Conservation (phyloP, 1,284 basidiomycete species). For the Rhodotorula sp. region DNA sequence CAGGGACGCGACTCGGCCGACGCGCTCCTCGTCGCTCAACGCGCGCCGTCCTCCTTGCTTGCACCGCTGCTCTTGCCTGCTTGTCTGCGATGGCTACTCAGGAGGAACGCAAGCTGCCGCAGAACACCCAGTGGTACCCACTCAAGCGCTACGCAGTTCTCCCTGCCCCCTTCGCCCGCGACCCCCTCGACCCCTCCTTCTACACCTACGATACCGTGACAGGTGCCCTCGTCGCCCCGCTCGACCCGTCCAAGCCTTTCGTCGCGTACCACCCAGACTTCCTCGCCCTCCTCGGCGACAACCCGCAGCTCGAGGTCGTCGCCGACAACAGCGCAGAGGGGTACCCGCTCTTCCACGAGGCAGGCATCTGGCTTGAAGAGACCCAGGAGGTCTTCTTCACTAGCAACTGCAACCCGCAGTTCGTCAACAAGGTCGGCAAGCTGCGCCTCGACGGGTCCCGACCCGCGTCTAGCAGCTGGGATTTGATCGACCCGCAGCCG, state of each 20-base stretch:
- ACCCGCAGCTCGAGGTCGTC: slow-evolving; percentile 27
- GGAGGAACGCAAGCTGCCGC: neutral
- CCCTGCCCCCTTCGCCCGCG: neutral
- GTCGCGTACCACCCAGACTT: slow-evolving; percentile 38
- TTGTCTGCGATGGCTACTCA: neutral
- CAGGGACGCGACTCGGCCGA: too few relatives aligned
- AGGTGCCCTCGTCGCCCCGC: slow-evolving; percentile 4
- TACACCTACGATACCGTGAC: neutral
- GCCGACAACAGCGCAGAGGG: slow-evolving; percentile 9
- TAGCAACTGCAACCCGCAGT: slow-evolving; percentile 32
- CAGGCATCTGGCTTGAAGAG: slow-evolving; percentile 42
- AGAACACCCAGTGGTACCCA: slow-evolving; percentile 3
- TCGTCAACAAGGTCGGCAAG: slow-evolving; percentile 25
- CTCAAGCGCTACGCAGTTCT: slow-evolving; percentile 7
- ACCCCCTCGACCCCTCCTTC: neutral
- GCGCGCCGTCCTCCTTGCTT: neutral
- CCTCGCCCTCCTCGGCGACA: slow-evolving; percentile 27
- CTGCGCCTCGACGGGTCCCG: slow-evolving; percentile 12
- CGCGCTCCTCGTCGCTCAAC: too few relatives aligned
- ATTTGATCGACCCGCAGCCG: neutral
- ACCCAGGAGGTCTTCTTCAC: slow-evolving; percentile 45
- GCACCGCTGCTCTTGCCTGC: neutral
- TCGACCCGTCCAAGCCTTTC: slow-evolving; percentile 32
- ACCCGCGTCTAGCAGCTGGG: neutral
- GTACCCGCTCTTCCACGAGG: slow-evolving; percentile 45